A percentile compares a stretch with the other conserved stretches of the same genome.
These are phyloP conservation scores for Brasilioporus rufonigricans DNA, from an alignment of 768 basidiomycete genomes.

Conservation along the genomic window DNA sequence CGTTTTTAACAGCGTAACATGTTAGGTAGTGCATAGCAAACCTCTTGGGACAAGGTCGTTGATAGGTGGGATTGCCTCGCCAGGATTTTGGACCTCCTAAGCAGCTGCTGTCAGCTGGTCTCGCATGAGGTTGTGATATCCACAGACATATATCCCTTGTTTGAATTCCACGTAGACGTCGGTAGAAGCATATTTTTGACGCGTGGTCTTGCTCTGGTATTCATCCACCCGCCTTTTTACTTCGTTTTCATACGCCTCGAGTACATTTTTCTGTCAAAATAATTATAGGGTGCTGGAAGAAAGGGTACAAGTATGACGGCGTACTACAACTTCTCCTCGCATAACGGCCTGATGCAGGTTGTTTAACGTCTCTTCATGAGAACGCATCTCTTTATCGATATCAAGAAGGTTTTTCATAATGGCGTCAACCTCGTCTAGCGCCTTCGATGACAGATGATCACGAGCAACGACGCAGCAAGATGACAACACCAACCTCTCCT, in stretches of 20 bases:
- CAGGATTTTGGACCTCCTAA: constrained; percentile 68
- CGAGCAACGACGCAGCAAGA: neutral
- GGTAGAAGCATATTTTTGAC: constrained; percentile 75
- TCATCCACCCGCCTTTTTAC: constrained; percentile 41
- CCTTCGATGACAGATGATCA: constrained; percentile 34
- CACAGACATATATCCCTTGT: constrained; percentile 63
- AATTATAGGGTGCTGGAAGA: neutral
- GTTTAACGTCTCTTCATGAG: constrained; percentile 52
- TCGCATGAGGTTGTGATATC: neutral
- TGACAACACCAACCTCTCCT: constrained; percentile 43
- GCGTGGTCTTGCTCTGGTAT: constrained; percentile 60
- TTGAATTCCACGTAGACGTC: constrained; percentile 61
- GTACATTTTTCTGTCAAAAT: constrained; percentile 46
- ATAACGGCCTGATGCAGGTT: constrained; percentile 56
- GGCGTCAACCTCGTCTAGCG: constrained; percentile 56
- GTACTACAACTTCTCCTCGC: constrained; percentile 57
- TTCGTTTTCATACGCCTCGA: constrained; percentile 49
- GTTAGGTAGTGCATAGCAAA: constrained; percentile 22
- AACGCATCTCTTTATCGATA: constrained; percentile 56
- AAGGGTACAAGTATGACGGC: constrained; percentile 20
- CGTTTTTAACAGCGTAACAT: neutral
- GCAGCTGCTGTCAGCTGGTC: constrained; percentile 6
- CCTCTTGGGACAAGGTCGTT: constrained; percentile 71
- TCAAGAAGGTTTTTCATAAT: constrained; percentile 72
- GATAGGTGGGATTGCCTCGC: constrained; percentile 71